A percentile compares a stretch with the other conserved stretches of the same genome.
Evolutionary conservation across 495 filamentous ascomycete species (phyloP).

Genomic region (Xanthoparmelia taractica): DNA sequence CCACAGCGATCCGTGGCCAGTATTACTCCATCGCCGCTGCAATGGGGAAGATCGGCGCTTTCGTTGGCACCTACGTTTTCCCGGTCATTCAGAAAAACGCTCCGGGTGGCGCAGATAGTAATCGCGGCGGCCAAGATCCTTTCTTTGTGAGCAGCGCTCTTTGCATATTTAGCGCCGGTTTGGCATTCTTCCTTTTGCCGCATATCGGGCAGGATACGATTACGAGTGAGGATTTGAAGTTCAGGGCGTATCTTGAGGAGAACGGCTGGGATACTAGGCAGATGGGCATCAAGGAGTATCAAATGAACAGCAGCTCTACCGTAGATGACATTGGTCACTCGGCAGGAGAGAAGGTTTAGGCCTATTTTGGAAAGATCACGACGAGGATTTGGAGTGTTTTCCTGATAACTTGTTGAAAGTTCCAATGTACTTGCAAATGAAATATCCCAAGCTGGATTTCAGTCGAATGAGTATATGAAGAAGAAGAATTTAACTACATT

Average conservation of each 20-base stretch:
- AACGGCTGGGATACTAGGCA: conserved; percentile 65
- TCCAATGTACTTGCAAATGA: background rate
- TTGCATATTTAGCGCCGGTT: conserved; percentile 53
- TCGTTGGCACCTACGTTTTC: conserved; percentile 80
- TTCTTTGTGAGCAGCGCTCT: conserved; percentile 65
- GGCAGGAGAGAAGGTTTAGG: conserved; percentile 1
- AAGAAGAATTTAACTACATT: background rate
- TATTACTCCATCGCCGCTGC: conserved; percentile 90
- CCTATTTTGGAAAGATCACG: background rate
- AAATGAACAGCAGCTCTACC: conserved; percentile 17
- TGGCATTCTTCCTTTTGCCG: conserved; percentile 53
- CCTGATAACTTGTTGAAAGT: background rate
- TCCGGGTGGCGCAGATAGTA: conserved; percentile 45
- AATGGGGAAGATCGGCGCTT: conserved; percentile 78
- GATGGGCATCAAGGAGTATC: conserved; percentile 46
- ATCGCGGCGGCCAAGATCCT: conserved; percentile 64
- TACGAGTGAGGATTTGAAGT: conserved; percentile 57
- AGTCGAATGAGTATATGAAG: background rate
- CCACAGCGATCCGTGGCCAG: conserved; percentile 78
- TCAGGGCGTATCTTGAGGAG: conserved; percentile 57
- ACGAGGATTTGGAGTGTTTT: background rate
- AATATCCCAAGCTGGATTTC: conserved; percentile 2
- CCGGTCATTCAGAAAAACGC: conserved; percentile 60
- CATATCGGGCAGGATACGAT: conserved; percentile 70
- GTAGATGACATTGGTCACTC: conserved; percentile 16